Percentiles rank a stretch among this genome's conserved stretches.
Evolutionary conservation across 805 yeast species (phyloP).

Genomic region (Vanderwaltozyma polyspora): DNA sequence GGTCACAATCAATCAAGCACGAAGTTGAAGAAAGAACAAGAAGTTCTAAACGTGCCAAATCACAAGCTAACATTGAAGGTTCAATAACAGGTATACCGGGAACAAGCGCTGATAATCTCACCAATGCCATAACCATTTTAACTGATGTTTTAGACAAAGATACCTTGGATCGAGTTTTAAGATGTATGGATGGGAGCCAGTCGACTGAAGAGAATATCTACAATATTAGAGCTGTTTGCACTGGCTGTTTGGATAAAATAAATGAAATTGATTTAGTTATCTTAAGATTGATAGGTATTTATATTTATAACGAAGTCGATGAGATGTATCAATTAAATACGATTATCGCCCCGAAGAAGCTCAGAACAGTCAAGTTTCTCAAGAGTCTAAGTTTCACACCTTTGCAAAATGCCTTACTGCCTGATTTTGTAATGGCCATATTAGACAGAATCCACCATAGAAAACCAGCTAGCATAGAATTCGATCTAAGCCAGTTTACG

Average conservation of each 20-base stretch:
- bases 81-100: no score
- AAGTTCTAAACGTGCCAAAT: no score
- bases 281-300: conserved; percentile 46
- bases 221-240: conserved; percentile 41
- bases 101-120: not conserved
- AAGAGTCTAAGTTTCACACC: conserved; percentile 51
- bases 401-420: conserved; percentile 39
- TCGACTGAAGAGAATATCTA: conserved; percentile 9
- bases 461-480: conserved; percentile 9
- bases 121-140: not conserved
- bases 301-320: conserved; percentile 29
- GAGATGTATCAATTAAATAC: conserved; percentile 30
- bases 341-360: conserved; percentile 67
- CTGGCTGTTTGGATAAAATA: conserved; percentile 44
- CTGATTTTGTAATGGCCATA: conserved; percentile 40
- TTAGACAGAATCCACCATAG: conserved; percentile 23
- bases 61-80: no score
- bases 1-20: no score
- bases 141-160: not conserved
- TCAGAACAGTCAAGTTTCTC: conserved; percentile 81
- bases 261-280: conserved; percentile 32
- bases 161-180: not conserved
- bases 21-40: no score
- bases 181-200: not conserved
- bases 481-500: conserved; percentile 20